Percentiles rank a stretch among this genome's conserved stretches.
These are phyloP conservation scores for Huiozyma naganishii DNA, from an alignment of 805 yeast species.

Conservation along the genomic window DNA sequence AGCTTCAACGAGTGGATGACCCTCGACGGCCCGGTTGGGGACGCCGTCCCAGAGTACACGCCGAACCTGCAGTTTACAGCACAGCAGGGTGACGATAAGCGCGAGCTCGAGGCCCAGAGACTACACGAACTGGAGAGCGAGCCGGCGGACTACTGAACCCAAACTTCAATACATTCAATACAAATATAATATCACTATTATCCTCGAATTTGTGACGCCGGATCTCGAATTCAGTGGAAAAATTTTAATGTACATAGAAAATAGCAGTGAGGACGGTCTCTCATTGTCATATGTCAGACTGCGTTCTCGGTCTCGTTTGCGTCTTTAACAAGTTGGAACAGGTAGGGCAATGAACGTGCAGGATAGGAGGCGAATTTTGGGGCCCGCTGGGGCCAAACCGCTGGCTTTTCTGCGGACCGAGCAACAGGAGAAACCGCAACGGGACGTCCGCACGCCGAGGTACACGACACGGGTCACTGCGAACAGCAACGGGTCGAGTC, in stretches of 20 bases:
- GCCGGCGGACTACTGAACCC: conserved; percentile 24
- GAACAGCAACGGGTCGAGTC: conserved; percentile 76
- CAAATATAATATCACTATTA: too few relatives aligned
- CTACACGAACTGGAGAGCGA: conserved; percentile 32
- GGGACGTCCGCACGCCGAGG: conserved; percentile 1
- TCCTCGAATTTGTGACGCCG: too few relatives aligned
- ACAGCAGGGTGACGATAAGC: conserved; percentile 30
- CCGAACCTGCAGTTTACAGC: conserved; percentile 30
- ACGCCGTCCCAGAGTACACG: conserved; percentile 17
- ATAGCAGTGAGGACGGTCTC: too few relatives aligned
- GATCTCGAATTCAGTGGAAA: too few relatives aligned
- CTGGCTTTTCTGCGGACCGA: conserved; percentile 27
- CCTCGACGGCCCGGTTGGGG: not conserved
- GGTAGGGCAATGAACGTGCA: conserved; percentile 19
- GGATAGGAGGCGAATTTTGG: conserved; percentile 81
- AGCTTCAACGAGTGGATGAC: conserved; percentile 4
- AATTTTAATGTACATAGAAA: too few relatives aligned
- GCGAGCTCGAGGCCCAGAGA: conserved; percentile 31
- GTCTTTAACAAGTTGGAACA: too few relatives aligned
- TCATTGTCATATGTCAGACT: too few relatives aligned
- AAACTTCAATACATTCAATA: too few relatives aligned
- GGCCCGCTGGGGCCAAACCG: conserved; percentile 60
- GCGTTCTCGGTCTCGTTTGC: too few relatives aligned
- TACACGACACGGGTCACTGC: conserved; percentile 51
- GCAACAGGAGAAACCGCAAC: conserved; percentile 5